These are phyloP conservation scores for Trichoderma asperellum DNA, from an alignment of 2,329 filamentous ascomycete genomes.

Conservation along the genomic window DNA sequence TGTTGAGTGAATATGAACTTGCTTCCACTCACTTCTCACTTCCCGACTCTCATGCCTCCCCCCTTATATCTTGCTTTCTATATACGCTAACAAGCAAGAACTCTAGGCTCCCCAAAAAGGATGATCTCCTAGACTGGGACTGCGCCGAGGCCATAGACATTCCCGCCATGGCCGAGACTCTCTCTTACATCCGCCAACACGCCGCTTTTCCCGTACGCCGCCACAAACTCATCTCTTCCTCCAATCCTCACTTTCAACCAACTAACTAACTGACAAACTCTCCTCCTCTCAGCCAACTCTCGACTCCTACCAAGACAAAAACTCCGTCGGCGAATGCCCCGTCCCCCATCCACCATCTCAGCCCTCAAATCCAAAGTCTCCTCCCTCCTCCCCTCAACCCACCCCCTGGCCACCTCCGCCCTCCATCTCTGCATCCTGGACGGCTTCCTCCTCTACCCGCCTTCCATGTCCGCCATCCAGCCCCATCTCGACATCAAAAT, in stretches of 20 bases:
- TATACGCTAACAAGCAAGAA: background rate
- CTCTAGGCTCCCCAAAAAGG: slow-evolving; percentile 56
- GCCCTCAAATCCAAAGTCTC: slow-evolving; percentile 52
- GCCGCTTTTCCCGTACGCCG: slow-evolving; percentile 66
- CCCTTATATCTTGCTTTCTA: background rate
- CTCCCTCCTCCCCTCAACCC: slow-evolving; percentile 50
- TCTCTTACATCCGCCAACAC: slow-evolving; percentile 70
- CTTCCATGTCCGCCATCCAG: slow-evolving; percentile 57
- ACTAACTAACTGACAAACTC: no score
- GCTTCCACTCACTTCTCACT: background rate
- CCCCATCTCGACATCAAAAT: slow-evolving; percentile 72
- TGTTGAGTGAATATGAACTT: background rate
- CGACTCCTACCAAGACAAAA: slow-evolving; percentile 59
- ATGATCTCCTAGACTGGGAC: slow-evolving; percentile 86
- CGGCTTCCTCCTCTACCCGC: slow-evolving; percentile 82
- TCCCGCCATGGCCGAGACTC: slow-evolving; percentile 64
- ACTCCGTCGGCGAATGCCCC: slow-evolving; percentile 61
- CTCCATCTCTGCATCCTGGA: slow-evolving; percentile 74
- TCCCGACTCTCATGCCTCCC: slow-evolving; percentile 25
- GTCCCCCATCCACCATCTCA: slow-evolving; percentile 52
- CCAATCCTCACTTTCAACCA: background rate
- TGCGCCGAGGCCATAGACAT: slow-evolving; percentile 80
- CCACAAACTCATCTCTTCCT: background rate
- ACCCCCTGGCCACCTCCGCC: slow-evolving; percentile 40
- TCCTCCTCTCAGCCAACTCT: slow-evolving; percentile 36